Conservation (phyloP, 2,329 filamentous ascomycete species). For the Fusarium protoensiforme region DNA sequence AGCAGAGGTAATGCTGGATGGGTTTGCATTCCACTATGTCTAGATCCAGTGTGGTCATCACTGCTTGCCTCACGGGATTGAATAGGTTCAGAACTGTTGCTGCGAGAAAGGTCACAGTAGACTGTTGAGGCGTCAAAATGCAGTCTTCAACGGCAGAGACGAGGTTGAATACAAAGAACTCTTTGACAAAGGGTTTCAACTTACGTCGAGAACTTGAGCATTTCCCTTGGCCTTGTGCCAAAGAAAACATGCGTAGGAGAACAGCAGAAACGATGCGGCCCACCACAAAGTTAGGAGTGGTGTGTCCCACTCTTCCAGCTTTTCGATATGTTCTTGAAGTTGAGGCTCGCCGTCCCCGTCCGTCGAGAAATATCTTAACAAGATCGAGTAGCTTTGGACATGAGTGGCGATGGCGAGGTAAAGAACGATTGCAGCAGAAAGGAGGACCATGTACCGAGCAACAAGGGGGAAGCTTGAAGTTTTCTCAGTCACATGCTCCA, state of each 20-base stretch:
- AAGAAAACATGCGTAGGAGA: not conserved
- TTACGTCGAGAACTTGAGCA: not conserved
- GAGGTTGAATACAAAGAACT: not conserved
- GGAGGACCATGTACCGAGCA: not conserved
- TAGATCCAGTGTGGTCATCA: not conserved
- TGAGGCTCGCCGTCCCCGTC: not conserved
- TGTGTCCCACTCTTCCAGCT: not conserved
- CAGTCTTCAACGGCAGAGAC: not conserved
- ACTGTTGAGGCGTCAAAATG: not conserved
- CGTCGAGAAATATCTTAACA: not conserved
- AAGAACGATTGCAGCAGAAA: not conserved
- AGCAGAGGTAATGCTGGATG: not conserved
- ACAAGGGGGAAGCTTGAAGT: not conserved
- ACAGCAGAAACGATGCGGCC: not conserved
- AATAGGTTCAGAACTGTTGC: not conserved
- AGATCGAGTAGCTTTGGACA: not conserved
- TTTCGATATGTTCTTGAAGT: not conserved
- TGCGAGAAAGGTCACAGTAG: not conserved
- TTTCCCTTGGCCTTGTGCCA: not conserved
- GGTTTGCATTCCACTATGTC: not conserved
- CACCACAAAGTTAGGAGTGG: not conserved
- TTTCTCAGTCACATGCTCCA: not conserved
- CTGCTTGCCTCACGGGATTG: not conserved
- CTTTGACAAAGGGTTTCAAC: not conserved
- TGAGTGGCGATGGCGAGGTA: not conserved